Conservation (phyloP, 2,329 filamentous ascomycete species). For the Calonectria honghensis region DNA sequence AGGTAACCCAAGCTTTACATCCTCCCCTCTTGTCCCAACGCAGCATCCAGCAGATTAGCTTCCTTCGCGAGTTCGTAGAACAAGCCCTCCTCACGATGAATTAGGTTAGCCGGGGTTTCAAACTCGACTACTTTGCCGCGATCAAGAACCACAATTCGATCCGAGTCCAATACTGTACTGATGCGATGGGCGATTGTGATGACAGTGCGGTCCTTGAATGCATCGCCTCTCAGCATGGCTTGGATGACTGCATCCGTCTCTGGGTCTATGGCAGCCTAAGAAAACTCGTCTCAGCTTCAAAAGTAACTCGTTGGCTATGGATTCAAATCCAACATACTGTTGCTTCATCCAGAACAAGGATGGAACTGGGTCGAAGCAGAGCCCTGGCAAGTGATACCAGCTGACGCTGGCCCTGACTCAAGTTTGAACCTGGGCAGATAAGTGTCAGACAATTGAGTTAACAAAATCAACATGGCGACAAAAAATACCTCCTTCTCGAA, state of each 20-base stretch:
- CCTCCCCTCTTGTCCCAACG: neutral
- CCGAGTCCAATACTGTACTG: conserved; percentile 15
- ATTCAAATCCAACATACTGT: neutral
- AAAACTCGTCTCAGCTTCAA: neutral
- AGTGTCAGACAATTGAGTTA: neutral
- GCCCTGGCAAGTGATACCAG: conserved; percentile 18
- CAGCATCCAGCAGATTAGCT: conserved; percentile 12
- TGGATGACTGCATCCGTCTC: conserved; percentile 23
- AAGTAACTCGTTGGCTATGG: too few relatives aligned
- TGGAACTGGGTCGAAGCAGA: conserved; percentile 21
- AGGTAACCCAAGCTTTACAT: too few relatives aligned
- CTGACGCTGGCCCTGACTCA: conserved; percentile 19
- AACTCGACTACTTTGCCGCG: conserved; percentile 13
- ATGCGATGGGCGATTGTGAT: conserved; percentile 25
- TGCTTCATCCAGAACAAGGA: conserved; percentile 23
- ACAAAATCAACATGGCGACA: neutral
- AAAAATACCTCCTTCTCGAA: conserved; percentile 26
- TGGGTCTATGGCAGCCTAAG: conserved; percentile 12
- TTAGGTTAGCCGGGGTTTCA: neutral
- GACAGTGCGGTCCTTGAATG: conserved; percentile 20
- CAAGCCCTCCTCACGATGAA: conserved; percentile 10
- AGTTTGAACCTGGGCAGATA: conserved; percentile 3
- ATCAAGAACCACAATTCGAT: conserved; percentile 12
- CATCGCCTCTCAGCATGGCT: conserved; percentile 9
- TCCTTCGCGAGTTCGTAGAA: conserved; percentile 16